phyloP scores from a whole-genome alignment of 164 flowering plant genomes.

The Magnolia kwangsiensis region DNA sequence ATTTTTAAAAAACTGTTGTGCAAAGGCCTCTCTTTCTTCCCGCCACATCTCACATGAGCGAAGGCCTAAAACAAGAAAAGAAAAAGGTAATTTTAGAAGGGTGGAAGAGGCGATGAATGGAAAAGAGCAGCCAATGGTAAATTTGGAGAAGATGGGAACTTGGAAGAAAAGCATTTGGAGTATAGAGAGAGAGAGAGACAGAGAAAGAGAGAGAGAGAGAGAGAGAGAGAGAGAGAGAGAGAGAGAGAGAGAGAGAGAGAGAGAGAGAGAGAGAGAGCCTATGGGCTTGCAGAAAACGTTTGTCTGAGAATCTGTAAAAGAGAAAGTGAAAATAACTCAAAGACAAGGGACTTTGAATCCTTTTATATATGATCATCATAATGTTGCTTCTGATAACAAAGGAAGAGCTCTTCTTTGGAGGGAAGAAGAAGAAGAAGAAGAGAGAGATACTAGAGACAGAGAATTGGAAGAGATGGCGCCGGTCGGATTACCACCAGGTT shows the following conservation, averaged over 20 bases:
- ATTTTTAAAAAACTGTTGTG: too few relatives aligned
- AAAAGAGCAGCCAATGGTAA: not conserved
- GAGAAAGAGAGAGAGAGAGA: not conserved
- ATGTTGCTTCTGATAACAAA: slow-evolving; percentile 2
- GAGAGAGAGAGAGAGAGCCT: not conserved
- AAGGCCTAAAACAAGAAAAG: not conserved
- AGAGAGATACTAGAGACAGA: not conserved
- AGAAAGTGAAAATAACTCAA: slow-evolving; percentile 51
- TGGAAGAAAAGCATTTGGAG: not conserved
- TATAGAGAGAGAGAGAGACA: not conserved
- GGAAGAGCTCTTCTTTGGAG: not conserved
- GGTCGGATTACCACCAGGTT: slow-evolving; percentile 85
- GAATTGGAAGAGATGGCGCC: slow-evolving; percentile 50
- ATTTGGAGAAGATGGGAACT: too few relatives aligned
- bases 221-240: not conserved
- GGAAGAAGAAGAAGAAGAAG: not conserved
- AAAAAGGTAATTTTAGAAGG: not conserved
- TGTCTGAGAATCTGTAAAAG: slow-evolving; percentile 82
- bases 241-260: slow-evolving; percentile 1
- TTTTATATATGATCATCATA: slow-evolving; percentile 25
- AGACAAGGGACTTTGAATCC: slow-evolving; percentile 57
- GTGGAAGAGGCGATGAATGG: not conserved
- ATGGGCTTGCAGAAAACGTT: slow-evolving; percentile 66
- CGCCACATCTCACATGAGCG: not conserved
- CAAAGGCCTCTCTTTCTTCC: too few relatives aligned